Conservation (phyloP, 176 grass and related monocot species). For the Carex pumila region DNA sequence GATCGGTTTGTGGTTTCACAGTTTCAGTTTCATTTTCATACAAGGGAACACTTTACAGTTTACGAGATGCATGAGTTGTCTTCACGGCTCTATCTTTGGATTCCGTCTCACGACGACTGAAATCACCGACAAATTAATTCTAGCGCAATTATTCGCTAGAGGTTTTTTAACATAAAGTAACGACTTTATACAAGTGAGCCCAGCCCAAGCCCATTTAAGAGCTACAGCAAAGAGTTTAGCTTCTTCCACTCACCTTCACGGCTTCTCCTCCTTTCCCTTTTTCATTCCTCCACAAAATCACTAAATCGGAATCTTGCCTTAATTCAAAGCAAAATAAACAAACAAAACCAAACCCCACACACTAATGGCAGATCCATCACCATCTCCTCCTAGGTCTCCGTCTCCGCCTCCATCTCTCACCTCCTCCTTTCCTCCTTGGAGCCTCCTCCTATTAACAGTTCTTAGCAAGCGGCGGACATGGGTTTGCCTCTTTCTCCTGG, state of each 20-base stretch:
- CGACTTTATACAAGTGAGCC: not conserved
- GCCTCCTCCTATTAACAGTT: conserved; percentile 34
- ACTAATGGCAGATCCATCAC: conserved; percentile 12
- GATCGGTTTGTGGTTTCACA: not conserved
- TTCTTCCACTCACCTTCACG: not conserved
- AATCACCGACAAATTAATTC: not conserved
- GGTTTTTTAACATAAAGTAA: not conserved
- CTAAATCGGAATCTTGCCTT: not conserved
- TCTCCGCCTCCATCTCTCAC: not conserved
- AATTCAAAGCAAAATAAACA: not conserved
- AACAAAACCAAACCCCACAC: not conserved
- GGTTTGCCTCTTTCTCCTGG: conserved; percentile 60
- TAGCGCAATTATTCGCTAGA: not conserved
- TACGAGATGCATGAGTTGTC: not conserved
- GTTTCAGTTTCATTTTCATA: not conserved
- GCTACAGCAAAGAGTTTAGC: not conserved
- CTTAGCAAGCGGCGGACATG: conserved; percentile 70
- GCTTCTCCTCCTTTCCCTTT: not conserved
- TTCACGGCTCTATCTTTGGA: not conserved
- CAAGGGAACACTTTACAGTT: not conserved
- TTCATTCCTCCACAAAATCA: not conserved
- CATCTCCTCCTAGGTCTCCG: not conserved
- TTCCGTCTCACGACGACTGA: not conserved
- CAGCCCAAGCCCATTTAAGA: not conserved
- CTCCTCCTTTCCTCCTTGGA: conserved; percentile 44